Evolutionary conservation across 163 green algal genomes (phyloP).

Genomic region (Scenedesmus sp.): DNA sequence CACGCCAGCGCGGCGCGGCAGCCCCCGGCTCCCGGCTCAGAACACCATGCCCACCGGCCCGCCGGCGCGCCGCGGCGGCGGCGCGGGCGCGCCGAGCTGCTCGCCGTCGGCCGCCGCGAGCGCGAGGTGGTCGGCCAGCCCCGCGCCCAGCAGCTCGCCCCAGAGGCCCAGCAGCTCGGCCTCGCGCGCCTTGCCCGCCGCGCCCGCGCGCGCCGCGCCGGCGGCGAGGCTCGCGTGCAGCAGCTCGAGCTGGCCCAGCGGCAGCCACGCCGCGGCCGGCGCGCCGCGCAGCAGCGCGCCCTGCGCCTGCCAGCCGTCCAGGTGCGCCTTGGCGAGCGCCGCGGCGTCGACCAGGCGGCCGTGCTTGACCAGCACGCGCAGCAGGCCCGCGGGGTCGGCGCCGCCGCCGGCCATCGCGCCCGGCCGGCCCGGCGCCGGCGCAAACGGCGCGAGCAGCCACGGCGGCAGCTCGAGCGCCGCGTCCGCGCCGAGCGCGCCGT

Average conservation of each 20-base stretch:
- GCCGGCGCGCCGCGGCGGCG: not conserved
- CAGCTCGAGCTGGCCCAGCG: constrained; percentile 28
- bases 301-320: constrained; percentile 51
- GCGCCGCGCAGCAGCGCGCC: constrained; percentile 37
- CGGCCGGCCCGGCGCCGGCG: not conserved
- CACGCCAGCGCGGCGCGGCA: too few species aligned
- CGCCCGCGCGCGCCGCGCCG: constrained; percentile 6
- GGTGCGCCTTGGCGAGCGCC: constrained; percentile 48
- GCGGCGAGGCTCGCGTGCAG: constrained; percentile 26
- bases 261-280: constrained; percentile 18
- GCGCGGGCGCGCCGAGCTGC: not conserved
- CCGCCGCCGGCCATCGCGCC: constrained; percentile 47
- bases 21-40: too few species aligned
- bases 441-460: constrained; percentile 70
- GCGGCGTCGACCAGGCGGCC: constrained; percentile 64
- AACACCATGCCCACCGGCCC: constrained; percentile 18
- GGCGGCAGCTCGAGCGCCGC: constrained; percentile 53
- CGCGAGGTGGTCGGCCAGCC: constrained; percentile 5
- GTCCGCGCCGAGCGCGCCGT: constrained; percentile 60
- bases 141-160: constrained; percentile 26
- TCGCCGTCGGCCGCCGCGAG: constrained; percentile 1
- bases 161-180: constrained; percentile 6
- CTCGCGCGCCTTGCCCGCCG: not conserved
- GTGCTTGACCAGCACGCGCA: constrained; percentile 65
- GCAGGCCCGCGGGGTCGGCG: constrained; percentile 61